These are phyloP conservation scores for Rosa multiflora DNA, from an alignment of 306 rosid genomes.

Conservation along the genomic window DNA sequence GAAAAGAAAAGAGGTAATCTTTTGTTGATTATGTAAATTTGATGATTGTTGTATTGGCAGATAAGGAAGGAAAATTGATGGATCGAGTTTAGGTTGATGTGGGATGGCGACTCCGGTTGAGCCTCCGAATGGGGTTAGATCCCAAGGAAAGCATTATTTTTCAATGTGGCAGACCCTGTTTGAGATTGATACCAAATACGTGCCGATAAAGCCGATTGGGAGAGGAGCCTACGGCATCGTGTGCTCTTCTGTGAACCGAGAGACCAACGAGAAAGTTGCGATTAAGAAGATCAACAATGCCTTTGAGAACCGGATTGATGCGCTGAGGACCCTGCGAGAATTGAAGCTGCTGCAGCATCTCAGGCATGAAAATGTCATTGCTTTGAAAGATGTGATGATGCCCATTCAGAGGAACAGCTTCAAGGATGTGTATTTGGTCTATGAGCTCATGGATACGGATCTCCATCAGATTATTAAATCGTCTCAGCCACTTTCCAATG, in stretches of 20 bases:
- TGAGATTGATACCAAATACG: conserved; percentile 85
- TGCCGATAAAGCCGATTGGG: conserved; percentile 92
- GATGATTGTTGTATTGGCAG: neutral
- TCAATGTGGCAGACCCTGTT: conserved; percentile 93
- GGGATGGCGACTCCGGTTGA: conserved; percentile 92
- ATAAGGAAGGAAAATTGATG: neutral
- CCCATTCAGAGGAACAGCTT: conserved; percentile 63
- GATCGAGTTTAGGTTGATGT: neutral
- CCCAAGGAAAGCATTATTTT: conserved; percentile 75
- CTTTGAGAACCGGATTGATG: conserved; percentile 83
- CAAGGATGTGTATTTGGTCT: conserved; percentile 89
- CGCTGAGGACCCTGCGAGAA: conserved; percentile 79
- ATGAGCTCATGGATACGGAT: conserved; percentile 98
- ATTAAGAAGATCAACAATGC: conserved; percentile 83
- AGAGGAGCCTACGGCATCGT: conserved; percentile 92
- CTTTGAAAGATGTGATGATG: conserved; percentile 90
- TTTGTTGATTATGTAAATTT: neutral
- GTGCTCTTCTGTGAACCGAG: conserved; percentile 82
- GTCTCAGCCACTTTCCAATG: conserved; percentile 75
- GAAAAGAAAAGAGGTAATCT: neutral
- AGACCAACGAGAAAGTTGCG: conserved; percentile 80
- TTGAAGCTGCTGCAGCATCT: conserved; percentile 87
- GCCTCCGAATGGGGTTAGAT: conserved; percentile 79
- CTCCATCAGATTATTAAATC: conserved; percentile 92
- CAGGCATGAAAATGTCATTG: conserved; percentile 81